phyloP scores from a whole-genome alignment of 805 yeast genomes.

The Dipodascopsis tothii region DNA sequence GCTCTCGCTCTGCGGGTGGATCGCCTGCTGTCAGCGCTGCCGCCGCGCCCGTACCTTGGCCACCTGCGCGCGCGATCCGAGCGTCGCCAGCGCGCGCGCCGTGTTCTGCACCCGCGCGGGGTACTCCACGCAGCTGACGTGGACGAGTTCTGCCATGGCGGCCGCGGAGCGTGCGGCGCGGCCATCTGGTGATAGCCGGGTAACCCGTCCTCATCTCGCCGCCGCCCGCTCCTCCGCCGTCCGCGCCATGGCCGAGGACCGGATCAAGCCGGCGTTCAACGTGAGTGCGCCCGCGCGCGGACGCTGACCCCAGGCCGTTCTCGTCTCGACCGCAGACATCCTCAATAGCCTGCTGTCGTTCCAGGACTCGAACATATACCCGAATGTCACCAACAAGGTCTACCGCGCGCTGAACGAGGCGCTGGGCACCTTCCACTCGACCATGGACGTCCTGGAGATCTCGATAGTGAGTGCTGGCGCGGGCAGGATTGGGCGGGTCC shows the following conservation, averaged over 20 bases:
- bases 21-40: constrained; percentile 8
- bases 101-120: constrained; percentile 16
- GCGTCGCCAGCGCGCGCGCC: constrained; percentile 13
- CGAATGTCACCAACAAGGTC: background rate
- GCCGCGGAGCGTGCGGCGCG: too few relatives aligned
- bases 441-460: background rate
- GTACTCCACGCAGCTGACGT: constrained; percentile 19
- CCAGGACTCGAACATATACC: background rate
- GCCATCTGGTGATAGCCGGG: too few relatives aligned
- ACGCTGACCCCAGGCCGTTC: background rate
- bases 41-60: background rate
- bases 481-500: too few relatives aligned
- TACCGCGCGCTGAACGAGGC: background rate
- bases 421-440: background rate
- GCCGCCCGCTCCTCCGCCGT: too few relatives aligned
- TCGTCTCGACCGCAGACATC: background rate
- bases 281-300: too few relatives aligned
- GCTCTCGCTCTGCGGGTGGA: constrained; percentile 30
- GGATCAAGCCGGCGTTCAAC: background rate
- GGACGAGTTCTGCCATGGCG: constrained; percentile 1
- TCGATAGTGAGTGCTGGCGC: constrained; percentile 13
- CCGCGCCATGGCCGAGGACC: background rate
- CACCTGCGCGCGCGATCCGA: constrained; percentile 6
- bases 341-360: background rate
- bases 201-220: too few relatives aligned